Evolutionary conservation across 169 alveolate genomes (phyloP), one percentile per base, ranked within the genome.

Genomic region (Cryptosporidium canis): DNA sequence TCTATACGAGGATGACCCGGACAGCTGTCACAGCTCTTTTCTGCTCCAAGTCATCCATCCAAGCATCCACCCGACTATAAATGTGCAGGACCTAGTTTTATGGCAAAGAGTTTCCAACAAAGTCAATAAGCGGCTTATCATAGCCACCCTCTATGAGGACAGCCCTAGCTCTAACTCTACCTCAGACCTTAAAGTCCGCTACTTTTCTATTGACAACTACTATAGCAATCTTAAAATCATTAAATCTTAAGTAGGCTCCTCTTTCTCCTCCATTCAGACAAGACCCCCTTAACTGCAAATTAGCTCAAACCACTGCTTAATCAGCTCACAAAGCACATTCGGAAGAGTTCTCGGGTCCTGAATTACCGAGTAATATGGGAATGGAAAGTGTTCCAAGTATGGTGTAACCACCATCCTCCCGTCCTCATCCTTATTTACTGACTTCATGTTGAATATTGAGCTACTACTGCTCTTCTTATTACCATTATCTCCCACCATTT

Each of bases 351-450:
- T 94, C 12, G 94, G 85, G 66, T 94, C 98, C 83, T 95, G 96
- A 11, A 98, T 97, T 39, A 98, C 96, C 56, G 96, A 95, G 91
- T 96, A 97, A 82, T 96, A 96, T 68, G 97, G 98, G 70, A 97
- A 97, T 18, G 99, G 99, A 94, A 98, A 97, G 90, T 97, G 98
- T 63, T 96, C 96, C 67, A 98, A 92, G 90, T 96, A 98, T 33
- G 97, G 96, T 83, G 94, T 97, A 24, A 97, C 92, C 41, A 92
- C 91, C 55, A 94, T 90, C 63, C 94, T 94, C 3, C 98, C 98
- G 77, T 94, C 94, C 64, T 92, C 94, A 67, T 92, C 94, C 12
- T 90, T 83, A 68, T 83, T 83, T 8, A 93, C 93, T 71, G 95
- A 94, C 64, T 94, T 94, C 85, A 93, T 93, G 44, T 94, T 92